Evolutionary conservation across 129 eudicot species (phyloP).

Genomic region (Lactuca saligna): DNA sequence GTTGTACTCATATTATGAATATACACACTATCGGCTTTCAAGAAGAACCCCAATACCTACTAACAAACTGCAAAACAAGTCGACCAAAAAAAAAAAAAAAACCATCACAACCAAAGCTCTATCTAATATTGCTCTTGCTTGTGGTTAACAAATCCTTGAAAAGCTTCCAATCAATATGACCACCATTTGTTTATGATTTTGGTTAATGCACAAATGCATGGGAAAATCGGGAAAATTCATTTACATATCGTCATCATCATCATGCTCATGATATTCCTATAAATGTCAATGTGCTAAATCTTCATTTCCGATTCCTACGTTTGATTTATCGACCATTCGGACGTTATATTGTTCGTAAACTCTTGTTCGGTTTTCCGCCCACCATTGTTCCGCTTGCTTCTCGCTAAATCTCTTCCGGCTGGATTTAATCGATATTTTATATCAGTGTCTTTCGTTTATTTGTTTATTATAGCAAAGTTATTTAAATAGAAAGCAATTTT

Average conservation of each 20-base stretch:
- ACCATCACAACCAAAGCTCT: slow-evolving; percentile 34
- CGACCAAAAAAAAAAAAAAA: slow-evolving; percentile 24
- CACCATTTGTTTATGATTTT: slow-evolving; percentile 32
- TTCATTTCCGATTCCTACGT: slow-evolving; percentile 67
- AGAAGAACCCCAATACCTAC: slow-evolving; percentile 34
- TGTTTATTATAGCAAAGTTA: too few species aligned
- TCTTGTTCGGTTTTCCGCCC: slow-evolving; percentile 89
- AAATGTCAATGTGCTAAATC: slow-evolving; percentile 45
- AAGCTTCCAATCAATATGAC: slow-evolving; percentile 36
- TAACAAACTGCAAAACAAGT: slow-evolving; percentile 17
- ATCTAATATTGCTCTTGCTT: slow-evolving; percentile 26
- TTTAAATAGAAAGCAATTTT: too few species aligned
- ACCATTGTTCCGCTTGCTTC: slow-evolving; percentile 98
- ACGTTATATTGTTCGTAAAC: slow-evolving; percentile 82
- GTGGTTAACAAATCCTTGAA: slow-evolving; percentile 25
- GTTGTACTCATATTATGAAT: slow-evolving; percentile 42
- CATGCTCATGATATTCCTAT: slow-evolving; percentile 2
- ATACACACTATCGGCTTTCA: slow-evolving; percentile 47
- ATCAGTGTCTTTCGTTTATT: too few species aligned
- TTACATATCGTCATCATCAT: slow-evolving; percentile 27
- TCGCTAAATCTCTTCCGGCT: slow-evolving; percentile 93
- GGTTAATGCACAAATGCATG: slow-evolving; percentile 19
- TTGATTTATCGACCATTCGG: slow-evolving; percentile 78
- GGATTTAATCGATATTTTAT: slow-evolving; percentile 29
- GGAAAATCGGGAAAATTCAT: slow-evolving; percentile 26